Evolutionary conservation across 441 rosid species (phyloP), one percentile per base, ranked within the genome.

Genomic region (Breynia disticha): DNA sequence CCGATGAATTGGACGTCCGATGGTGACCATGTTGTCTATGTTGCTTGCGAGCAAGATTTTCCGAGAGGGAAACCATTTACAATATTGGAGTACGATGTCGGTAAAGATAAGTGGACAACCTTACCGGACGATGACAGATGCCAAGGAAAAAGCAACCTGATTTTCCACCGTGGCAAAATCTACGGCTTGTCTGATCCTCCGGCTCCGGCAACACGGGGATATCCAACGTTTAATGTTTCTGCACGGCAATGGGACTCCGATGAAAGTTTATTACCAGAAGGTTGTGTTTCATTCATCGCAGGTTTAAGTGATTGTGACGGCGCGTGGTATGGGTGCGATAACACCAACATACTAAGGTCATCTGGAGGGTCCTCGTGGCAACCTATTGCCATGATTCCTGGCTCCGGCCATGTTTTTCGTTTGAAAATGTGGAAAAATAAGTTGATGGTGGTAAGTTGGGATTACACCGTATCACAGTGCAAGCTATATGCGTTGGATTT

Each of bases 1-100:
- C n/a, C n/a, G n/a, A n/a, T 81, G 37, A 81, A 84, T 0, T 80
- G 87, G 37, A 74, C 72, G 5, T 85, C 97, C 0, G 95, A 86
- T 60, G 55, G 28, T 0, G 60, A 75, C 49, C 72, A 79, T 69
- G 68, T 16, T 75, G 87, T 88, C 59, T 62, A 69, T 37, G 82
- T 88, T 7, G 84, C 81, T 0, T 95, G 97, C 0, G 91, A 91
- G 7, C 87, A 83, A 5, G 87, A 81, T 9, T 63, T 20, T 1
- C 85, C 78, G 46, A 70, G 68, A n/a, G 88, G 91, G 1, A 57
- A 81, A 63, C 78, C 46, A 54, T 75, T 91, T 13, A 73, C n/a
- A n/a, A n/a, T 79, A 0, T 7, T 77, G 22, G 52, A 66, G 0
- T 85, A 88, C 67, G 86, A 77, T 62, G 82, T 79, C 72, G 75